Base-by-base conservation (phyloP, 305 asterid genomes). In the Fraxinus sp. region DNA sequence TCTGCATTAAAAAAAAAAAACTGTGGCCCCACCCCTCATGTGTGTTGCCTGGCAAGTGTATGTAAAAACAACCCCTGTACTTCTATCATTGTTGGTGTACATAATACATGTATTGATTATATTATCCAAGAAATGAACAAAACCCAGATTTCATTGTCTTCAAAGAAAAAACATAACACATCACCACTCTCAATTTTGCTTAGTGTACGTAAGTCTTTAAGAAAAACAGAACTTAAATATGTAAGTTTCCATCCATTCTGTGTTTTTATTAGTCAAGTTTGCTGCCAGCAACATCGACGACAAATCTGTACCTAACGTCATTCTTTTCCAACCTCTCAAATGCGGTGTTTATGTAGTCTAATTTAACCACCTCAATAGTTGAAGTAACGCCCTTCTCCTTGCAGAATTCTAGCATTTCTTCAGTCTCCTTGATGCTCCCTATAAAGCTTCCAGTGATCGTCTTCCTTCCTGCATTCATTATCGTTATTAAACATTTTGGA, bases 221-320 rank as follows among this genome's bases (percentile, higher is more conserved):
- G 16, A 77, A n/a, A 71, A 46, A 77, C 30, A 68, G 14, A 7
- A 64, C 52, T 41, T 41, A 36, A 55, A 41, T 5, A 64, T 8
- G 35, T 46, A 49, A 9, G 24, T 14, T 49, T 18, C 7, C 9
- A 10, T 28, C 37, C 37, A 24, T 28, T 68, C 24, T 52, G 9
- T 9, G 18, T 74, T 86, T 46, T 46, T 78, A 86, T 36, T 80
- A 68, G 2, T 86, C 89, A 18, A 95, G 93, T 30, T 94, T 92
- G 97, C 98, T 96, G 64, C 98, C 99, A 0, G 91, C 97, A 62
- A 96, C 95, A 82, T 96, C 99, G 3, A 96, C 94, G 5, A 94
- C 99, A 62, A 96, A 96, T 82, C 99, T 84, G 80, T 96, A 96
- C 36, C 99, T 86, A 24, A 96, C 99, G 9, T 96, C 99, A 43